phyloP scores from a whole-genome alignment of 164 flowering plant genomes.

The Akebia trifoliata region DNA sequence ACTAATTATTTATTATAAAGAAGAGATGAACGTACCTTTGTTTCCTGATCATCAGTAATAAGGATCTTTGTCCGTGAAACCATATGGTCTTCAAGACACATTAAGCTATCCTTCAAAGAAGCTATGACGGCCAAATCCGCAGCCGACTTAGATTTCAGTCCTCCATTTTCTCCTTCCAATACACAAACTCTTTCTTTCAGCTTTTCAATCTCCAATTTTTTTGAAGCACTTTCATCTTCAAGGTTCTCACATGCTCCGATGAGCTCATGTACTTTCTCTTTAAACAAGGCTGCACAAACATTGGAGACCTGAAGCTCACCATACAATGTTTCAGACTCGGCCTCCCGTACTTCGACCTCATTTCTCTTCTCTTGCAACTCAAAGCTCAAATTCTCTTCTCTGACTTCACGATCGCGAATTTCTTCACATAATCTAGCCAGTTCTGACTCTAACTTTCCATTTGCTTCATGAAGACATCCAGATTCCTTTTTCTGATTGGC shows the following conservation, averaged over 20 bases:
- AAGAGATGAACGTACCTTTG: slow-evolving; percentile 31
- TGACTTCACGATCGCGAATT: slow-evolving; percentile 35
- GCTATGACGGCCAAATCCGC: slow-evolving; percentile 46
- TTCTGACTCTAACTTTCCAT: slow-evolving; percentile 37
- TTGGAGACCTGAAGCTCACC: slow-evolving; percentile 41
- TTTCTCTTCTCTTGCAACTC: slow-evolving; percentile 44
- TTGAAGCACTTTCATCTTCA: slow-evolving; percentile 38
- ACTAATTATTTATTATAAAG: too few relatives aligned
- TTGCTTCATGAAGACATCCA: slow-evolving; percentile 35
- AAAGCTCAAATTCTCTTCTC: slow-evolving; percentile 47
- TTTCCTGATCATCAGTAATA: slow-evolving; percentile 18
- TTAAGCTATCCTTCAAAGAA: slow-evolving; percentile 48
- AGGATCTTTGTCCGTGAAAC: slow-evolving; percentile 26
- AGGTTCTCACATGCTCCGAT: slow-evolving; percentile 46
- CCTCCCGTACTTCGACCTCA: slow-evolving; percentile 67
- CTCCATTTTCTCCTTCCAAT: slow-evolving; percentile 56
- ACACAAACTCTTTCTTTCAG: slow-evolving; percentile 38
- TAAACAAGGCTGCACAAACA: slow-evolving; percentile 36
- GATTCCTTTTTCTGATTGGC: slow-evolving; percentile 35
- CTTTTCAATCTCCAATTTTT: slow-evolving; percentile 37
- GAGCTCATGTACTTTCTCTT: slow-evolving; percentile 62
- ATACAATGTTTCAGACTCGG: slow-evolving; percentile 61
- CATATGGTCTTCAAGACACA: slow-evolving; percentile 51
- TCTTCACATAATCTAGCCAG: slow-evolving; percentile 32
- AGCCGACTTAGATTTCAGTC: slow-evolving; percentile 43